phyloP scores from a whole-genome alignment of 345 rosid genomes.

The Cardamine chenopodiifolia region DNA sequence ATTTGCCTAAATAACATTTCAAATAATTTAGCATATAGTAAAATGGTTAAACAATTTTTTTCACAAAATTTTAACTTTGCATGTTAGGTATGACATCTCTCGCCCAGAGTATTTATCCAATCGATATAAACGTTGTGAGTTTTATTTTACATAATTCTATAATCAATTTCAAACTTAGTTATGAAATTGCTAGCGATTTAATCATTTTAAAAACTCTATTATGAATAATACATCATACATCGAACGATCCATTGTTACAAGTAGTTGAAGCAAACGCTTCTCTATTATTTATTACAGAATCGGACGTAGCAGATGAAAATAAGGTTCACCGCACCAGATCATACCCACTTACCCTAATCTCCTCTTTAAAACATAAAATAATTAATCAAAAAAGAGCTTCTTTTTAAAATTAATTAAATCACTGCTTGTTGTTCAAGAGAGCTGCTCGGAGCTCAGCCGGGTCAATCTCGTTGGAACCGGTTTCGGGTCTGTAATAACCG shows the following conservation, averaged over 20 bases:
- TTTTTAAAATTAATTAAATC: constrained; percentile 29
- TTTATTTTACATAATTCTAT: not conserved
- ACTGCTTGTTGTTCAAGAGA: constrained; percentile 65
- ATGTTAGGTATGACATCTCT: not conserved
- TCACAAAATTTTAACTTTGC: not conserved
- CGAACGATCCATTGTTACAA: constrained; percentile 32
- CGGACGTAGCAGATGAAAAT: constrained; percentile 23
- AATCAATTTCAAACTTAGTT: not conserved
- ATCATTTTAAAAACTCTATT: not conserved
- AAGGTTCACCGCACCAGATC: constrained; percentile 33
- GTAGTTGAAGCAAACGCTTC: not conserved
- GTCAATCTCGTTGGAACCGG: constrained; percentile 62
- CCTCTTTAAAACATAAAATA: constrained; percentile 4
- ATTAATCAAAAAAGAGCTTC: constrained; percentile 14
- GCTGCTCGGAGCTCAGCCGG: constrained; percentile 66
- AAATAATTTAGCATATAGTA: not conserved
- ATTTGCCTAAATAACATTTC: not conserved
- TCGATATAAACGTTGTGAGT: not conserved
- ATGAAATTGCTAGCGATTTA: not conserved
- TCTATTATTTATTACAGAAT: constrained; percentile 24
- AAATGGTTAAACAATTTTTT: too few species aligned
- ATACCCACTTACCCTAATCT: constrained; percentile 34
- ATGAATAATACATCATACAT: constrained; percentile 20
- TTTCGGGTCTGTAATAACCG: constrained; percentile 82
- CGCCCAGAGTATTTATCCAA: not conserved